Conservation (phyloP, 345 rosid species). For the Citrus hindsii region DNA sequence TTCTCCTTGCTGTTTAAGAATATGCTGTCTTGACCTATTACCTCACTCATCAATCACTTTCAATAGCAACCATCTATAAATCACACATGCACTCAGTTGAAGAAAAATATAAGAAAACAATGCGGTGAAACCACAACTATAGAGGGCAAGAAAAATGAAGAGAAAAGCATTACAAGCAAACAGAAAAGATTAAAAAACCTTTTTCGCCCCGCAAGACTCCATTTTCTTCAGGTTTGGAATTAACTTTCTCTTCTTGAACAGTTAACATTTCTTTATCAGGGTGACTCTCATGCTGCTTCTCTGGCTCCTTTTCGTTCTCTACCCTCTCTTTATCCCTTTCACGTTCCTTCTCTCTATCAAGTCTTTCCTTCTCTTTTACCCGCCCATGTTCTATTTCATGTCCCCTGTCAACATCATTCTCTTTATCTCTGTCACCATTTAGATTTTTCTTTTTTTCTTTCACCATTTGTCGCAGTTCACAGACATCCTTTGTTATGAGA, state of each 20-base stretch:
- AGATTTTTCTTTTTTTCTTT: conserved; percentile 69
- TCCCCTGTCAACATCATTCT: conserved; percentile 54
- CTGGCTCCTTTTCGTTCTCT: conserved; percentile 63
- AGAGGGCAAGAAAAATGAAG: not conserved
- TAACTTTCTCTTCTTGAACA: conserved; percentile 53
- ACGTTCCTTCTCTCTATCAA: conserved; percentile 61
- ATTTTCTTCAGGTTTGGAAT: conserved; percentile 47
- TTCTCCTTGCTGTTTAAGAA: not conserved
- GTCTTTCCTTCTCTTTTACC: conserved; percentile 69
- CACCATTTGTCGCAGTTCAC: conserved; percentile 69
- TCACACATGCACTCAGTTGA: not conserved
- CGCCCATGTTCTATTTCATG: conserved; percentile 56
- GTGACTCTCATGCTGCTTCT: conserved; percentile 57
- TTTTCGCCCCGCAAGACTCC: conserved; percentile 49
- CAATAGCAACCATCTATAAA: not conserved
- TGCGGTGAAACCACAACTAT: not conserved
- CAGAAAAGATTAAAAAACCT: not conserved
- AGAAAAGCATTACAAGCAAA: not conserved
- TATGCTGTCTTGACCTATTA: not conserved
- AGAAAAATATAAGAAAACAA: not conserved
- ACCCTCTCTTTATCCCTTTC: conserved; percentile 38
- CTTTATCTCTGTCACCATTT: conserved; percentile 61
- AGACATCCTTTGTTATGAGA: conserved; percentile 85
- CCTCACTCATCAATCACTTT: not conserved
- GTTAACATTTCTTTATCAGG: conserved; percentile 42